phyloP scores from a whole-genome alignment of 1,139 yeast genomes.

The Suhomyces kunorum region DNA sequence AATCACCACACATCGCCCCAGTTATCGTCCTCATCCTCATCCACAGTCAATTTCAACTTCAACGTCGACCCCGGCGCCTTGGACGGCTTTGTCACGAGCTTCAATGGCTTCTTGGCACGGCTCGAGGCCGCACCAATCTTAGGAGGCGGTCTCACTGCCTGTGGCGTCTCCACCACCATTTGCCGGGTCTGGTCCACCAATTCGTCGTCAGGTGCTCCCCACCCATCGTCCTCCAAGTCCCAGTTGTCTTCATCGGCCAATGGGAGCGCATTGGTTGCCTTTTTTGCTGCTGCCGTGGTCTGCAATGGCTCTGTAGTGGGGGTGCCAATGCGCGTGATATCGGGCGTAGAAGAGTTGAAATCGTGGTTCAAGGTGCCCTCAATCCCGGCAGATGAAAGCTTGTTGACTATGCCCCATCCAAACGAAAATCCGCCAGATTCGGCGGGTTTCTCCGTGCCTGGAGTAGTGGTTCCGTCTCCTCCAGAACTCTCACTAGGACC shows the following conservation, averaged over 20 bases:
- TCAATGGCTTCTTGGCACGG: constrained; percentile 25
- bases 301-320: constrained; percentile 22
- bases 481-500: constrained; percentile 16
- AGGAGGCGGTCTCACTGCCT: constrained; percentile 4
- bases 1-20: constrained; percentile 48
- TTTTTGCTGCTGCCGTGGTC: background rate
- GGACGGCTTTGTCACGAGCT: constrained; percentile 28
- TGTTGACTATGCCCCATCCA: constrained; percentile 45
- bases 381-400: constrained; percentile 32
- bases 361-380: constrained; percentile 41
- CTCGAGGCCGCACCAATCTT: constrained; percentile 12
- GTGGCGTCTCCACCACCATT: constrained; percentile 3
- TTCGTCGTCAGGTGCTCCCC: constrained; percentile 7
- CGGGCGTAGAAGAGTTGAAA: constrained; percentile 46
- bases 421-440: constrained; percentile 21
- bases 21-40: constrained; percentile 47
- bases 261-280: constrained; percentile 11
- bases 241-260: constrained; percentile 6
- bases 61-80: constrained; percentile 30
- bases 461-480: constrained; percentile 3
- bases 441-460: background rate
- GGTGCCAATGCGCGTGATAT: constrained; percentile 31
- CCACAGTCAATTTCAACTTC: constrained; percentile 42
- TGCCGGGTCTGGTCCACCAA: constrained; percentile 17
- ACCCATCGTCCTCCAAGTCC: constrained; percentile 26